phyloP scores from a whole-genome alignment of 805 yeast species.

The Metschnikowia similis region DNA sequence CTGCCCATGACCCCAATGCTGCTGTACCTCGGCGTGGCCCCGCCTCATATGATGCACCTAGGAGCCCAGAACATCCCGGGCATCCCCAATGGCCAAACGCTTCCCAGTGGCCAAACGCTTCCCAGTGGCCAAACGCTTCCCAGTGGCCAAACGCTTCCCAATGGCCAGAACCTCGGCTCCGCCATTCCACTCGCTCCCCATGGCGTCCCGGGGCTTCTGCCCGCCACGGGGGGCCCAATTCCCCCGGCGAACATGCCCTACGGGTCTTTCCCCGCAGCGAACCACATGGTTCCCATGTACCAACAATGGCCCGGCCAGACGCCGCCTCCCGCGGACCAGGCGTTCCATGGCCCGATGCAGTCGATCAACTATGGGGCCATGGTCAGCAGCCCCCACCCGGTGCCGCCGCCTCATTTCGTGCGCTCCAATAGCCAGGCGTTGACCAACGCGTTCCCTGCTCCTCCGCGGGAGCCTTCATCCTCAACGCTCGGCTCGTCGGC shows the following conservation, averaged over 20 bases:
- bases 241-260: neutral
- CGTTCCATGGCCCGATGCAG: neutral
- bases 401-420: neutral
- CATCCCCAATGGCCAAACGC: constrained; percentile 1
- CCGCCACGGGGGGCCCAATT: neutral
- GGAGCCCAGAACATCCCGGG: neutral
- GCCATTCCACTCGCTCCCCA: neutral
- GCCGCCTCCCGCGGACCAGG: neutral
- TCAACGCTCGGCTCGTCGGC: neutral
- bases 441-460: neutral
- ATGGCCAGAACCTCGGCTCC: neutral
- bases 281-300: constrained; percentile 1
- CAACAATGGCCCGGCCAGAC: constrained; percentile 3
- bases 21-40: constrained; percentile 11
- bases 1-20: neutral
- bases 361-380: neutral
- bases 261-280: neutral
- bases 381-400: neutral
- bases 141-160: neutral
- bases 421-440: neutral
- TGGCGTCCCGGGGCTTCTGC: neutral
- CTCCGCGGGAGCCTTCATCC: neutral
- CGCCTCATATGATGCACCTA: constrained; percentile 5
- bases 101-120: constrained; percentile 1
- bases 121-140: constrained; percentile 1